Percentiles rank a stretch among this genome's conserved stretches.
Evolutionary conservation across 768 basidiomycete genomes (phyloP).

Genomic region (Leccinellum albellum): DNA sequence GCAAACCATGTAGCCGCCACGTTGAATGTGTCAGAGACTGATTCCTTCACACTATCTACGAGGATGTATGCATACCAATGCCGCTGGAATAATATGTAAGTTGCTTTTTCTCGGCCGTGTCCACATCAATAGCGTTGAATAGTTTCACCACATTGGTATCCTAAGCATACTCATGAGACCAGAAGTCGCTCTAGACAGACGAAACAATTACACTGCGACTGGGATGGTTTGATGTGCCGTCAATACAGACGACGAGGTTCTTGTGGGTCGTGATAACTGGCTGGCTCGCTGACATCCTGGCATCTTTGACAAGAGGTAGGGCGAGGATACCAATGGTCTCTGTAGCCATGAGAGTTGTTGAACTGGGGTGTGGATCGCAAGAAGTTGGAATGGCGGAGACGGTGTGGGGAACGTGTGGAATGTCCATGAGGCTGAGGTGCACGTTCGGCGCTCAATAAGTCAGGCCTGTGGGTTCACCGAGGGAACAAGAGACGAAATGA

Average conservation of each 20-base stretch:
- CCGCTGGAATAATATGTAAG: neutral
- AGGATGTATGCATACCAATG: neutral
- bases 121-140: neutral
- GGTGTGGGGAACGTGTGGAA: neutral
- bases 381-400: neutral
- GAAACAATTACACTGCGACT: neutral
- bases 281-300: neutral
- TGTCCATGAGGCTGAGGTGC: neutral
- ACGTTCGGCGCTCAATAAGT: too few relatives aligned
- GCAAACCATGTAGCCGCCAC: neutral
- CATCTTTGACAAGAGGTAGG: neutral
- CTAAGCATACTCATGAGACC: neutral
- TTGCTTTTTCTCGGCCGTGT: neutral
- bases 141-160: neutral
- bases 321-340: neutral
- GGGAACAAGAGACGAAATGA: too few relatives aligned
- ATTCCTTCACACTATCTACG: too few relatives aligned
- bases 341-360: neutral
- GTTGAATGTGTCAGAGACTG: neutral
- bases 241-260: neutral
- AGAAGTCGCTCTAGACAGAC: neutral
- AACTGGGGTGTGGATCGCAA: neutral
- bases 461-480: too few relatives aligned
- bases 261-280: neutral
- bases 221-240: neutral